Percentiles rank a stretch among this genome's conserved stretches.
phyloP scores from a whole-genome alignment of 176 grass and related monocot genomes.

The Alopecurus myosuroides region DNA sequence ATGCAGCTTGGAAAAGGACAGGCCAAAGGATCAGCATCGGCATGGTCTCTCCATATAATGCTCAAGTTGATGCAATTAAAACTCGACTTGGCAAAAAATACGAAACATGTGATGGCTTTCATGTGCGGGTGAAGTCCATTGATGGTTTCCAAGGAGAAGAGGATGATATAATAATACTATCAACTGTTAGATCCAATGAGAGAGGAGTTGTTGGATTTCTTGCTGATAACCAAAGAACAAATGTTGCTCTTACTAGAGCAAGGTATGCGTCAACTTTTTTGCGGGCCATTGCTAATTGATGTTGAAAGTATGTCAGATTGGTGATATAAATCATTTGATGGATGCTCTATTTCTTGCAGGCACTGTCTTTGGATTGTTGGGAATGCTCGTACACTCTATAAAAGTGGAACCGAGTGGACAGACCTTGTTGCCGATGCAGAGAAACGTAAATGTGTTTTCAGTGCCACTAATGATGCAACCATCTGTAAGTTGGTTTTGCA shows the following conservation, averaged over 20 bases:
- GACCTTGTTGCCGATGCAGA: slow-evolving; percentile 44
- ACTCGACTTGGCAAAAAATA: slow-evolving; percentile 49
- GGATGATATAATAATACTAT: slow-evolving; percentile 17
- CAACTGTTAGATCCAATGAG: slow-evolving; percentile 54
- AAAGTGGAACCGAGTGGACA: slow-evolving; percentile 59
- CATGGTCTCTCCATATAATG: slow-evolving; percentile 57
- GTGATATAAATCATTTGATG: background rate
- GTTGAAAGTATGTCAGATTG: background rate
- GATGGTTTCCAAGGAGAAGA: slow-evolving; percentile 79
- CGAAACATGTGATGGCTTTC: slow-evolving; percentile 30
- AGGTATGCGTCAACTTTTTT: slow-evolving; percentile 43
- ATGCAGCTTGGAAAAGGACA: slow-evolving; percentile 41
- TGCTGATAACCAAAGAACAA: too few species aligned
- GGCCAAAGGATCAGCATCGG: slow-evolving; percentile 41
- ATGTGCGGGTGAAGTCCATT: slow-evolving; percentile 60
- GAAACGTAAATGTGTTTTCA: slow-evolving; percentile 28
- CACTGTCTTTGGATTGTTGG: slow-evolving; percentile 85
- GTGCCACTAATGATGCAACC: slow-evolving; percentile 35
- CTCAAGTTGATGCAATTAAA: slow-evolving; percentile 56
- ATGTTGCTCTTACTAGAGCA: slow-evolving; percentile 80
- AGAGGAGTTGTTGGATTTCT: slow-evolving; percentile 6
- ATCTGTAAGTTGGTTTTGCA: slow-evolving; percentile 47
- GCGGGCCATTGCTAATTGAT: slow-evolving; percentile 20
- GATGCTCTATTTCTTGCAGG: slow-evolving; percentile 41
- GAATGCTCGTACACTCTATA: slow-evolving; percentile 44